phyloP scores from a whole-genome alignment of 768 basidiomycete species.

The Suillus subluteus region DNA sequence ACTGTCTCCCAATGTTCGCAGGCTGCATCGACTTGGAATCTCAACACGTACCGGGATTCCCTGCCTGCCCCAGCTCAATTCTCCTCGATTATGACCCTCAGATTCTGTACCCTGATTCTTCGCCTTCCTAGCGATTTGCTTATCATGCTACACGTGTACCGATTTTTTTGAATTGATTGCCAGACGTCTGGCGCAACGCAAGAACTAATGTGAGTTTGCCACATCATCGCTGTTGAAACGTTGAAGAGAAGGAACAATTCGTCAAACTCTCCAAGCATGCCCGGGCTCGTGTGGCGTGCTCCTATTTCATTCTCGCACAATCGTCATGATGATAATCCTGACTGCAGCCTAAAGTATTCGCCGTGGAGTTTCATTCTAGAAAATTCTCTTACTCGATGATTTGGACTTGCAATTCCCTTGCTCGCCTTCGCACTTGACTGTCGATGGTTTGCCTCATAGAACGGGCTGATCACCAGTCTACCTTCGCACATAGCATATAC shows the following conservation, averaged over 20 bases:
- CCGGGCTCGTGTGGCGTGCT: background rate
- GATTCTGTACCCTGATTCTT: background rate
- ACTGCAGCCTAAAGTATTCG: background rate
- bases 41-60: background rate
- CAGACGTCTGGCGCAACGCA: background rate
- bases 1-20: background rate
- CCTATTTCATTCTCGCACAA: background rate
- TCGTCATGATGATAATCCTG: background rate
- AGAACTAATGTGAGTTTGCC: background rate
- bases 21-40: background rate
- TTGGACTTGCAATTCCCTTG: background rate
- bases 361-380: background rate
- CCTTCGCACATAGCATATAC: background rate
- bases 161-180: background rate
- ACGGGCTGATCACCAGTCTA: no score
- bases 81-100: background rate
- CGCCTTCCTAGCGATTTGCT: background rate
- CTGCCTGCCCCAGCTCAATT: background rate
- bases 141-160: background rate
- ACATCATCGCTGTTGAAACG: background rate
- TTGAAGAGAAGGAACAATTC: background rate
- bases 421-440: background rate
- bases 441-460: no score
- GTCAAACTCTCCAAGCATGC: background rate
- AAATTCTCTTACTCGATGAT: background rate